These are phyloP conservation scores for Paramecium tetraurelia DNA, from an alignment of 73 alveolate genomes.

Conservation along the genomic window DNA sequence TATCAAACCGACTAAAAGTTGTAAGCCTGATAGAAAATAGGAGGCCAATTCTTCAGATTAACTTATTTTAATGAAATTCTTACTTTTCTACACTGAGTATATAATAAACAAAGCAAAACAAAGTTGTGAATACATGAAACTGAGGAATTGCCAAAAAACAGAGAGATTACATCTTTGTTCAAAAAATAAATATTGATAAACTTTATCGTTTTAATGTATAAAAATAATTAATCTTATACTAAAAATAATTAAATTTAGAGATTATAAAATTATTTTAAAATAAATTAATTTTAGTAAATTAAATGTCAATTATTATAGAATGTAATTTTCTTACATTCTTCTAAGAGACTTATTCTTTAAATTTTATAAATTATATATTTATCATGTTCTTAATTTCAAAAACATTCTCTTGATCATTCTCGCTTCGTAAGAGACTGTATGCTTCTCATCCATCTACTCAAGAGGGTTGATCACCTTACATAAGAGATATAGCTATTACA, in stretches of 20 bases:
- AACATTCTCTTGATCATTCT: constrained; percentile 92
- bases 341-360: neutral
- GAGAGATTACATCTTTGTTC: neutral
- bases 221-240: neutral
- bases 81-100: neutral
- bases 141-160: neutral
- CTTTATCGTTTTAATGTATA: neutral
- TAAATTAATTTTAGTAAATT: no score
- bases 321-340: neutral
- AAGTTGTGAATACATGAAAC: neutral
- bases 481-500: constrained; percentile 38
- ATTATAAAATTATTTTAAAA: no score
- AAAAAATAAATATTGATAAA: neutral
- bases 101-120: neutral
- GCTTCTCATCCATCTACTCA: constrained; percentile 77
- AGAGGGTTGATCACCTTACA: constrained; percentile 50
- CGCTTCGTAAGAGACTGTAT: constrained; percentile 97
- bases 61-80: neutral
- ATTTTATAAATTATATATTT: neutral
- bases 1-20: neutral
- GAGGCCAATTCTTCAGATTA: neutral
- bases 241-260: neutral
- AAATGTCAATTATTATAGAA: neutral
- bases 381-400: constrained; percentile 73
- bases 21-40: neutral